Evolutionary conservation across 192 early-diverging fungal species (phyloP).

Genomic region (Gonapodya sp.): DNA sequence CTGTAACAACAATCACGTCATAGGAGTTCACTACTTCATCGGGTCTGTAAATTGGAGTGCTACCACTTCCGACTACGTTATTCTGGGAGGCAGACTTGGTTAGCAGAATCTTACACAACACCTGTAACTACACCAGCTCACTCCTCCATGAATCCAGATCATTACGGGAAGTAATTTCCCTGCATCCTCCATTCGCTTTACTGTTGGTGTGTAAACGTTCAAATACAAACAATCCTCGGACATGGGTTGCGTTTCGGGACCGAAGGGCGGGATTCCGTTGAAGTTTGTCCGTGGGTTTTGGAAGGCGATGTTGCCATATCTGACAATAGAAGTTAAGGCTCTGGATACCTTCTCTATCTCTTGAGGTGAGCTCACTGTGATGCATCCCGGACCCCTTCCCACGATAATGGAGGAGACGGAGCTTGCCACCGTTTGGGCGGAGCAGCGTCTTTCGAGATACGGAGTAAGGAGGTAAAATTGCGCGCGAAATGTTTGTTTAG

Average conservation of each 20-base stretch:
- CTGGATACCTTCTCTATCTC: not conserved
- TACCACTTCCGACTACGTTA: constrained; percentile 23
- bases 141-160: constrained; percentile 52
- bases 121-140: no score
- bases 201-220: constrained; percentile 39
- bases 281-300: not conserved
- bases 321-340: not conserved
- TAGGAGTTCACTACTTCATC: constrained; percentile 2
- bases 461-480: not conserved
- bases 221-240: constrained; percentile 45
- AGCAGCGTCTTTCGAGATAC: not conserved
- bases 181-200: not conserved
- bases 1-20: constrained; percentile 30
- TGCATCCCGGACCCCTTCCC: not conserved
- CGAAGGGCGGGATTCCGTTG: not conserved
- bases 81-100: no score
- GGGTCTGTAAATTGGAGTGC: constrained; percentile 24
- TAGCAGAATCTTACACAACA: no score
- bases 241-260: not conserved
- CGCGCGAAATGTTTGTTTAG: not conserved
- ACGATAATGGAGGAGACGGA: not conserved
- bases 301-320: not conserved
- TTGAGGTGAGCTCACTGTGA: not conserved
- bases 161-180: constrained; percentile 38
- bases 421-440: not conserved